Evolutionary conservation across 2,329 filamentous ascomycete genomes (phyloP), one percentile per base, ranked within the genome.

Genomic region (Pseudogymnoascus sp.): DNA sequence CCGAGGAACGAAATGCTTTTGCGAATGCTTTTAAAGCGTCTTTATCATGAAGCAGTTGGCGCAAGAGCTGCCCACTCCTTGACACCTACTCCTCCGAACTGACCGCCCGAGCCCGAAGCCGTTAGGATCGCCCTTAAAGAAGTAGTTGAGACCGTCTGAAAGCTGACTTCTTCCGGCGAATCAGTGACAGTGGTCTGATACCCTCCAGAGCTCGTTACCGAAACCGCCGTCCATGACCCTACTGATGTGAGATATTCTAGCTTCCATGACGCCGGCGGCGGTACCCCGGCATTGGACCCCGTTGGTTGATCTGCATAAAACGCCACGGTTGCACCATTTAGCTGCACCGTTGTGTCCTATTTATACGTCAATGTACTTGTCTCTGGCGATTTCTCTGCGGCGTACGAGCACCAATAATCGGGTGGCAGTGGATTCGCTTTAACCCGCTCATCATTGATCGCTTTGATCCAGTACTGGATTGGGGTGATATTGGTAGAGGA

Each of bases 361-460:
- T 68, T 71, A 46, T 73, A 72, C 3, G 70, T 72, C 50, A 76
- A 68, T 4, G 68, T 70, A 64, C 66, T 73, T n/a, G 53, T 66
- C 62, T 66, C 62, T 1, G 74, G 75, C 4, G 74, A 75, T 40
- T 59, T 61, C n/a, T 72, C 68, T 4, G 67, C 72, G 14, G 65
- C 68, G 64, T 73, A 76, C 6, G 73, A 75, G 61, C 65, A 68
- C 75, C 75, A 76, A 66, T 76, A 76, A 64, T 76, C 75, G 2
- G 75, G 74, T 37, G 74, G 75, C 6, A 76, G 68, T 4, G 75
- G 74, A 19, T 68, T 72, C 53, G 64, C 59, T 40, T 70, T 69
- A 26, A 76, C 68, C 46, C 66, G 65, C 16, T 65, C 72, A 61
- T 76, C 74, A 63, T 76, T 74, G 59, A 75, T 64, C 11, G 74